Evolutionary conservation across 2,329 filamentous ascomycete genomes (phyloP).

Genomic region (Monilinia laxa): DNA sequence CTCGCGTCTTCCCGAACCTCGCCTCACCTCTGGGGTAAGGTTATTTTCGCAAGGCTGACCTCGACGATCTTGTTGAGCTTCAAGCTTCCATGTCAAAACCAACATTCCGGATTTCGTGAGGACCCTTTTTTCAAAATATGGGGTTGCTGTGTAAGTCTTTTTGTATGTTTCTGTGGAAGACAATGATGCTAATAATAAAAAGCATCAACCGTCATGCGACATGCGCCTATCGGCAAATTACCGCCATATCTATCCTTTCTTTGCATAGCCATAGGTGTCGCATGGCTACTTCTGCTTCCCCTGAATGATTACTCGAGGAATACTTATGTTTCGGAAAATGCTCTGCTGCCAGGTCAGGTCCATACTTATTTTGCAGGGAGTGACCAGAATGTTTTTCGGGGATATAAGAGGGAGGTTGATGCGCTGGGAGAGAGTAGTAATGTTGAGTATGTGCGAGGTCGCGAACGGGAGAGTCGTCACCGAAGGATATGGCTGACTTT

Average conservation of each 20-base stretch:
- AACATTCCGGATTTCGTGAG: constrained; percentile 3
- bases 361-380: constrained; percentile 97
- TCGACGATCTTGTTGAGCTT: constrained; percentile 16
- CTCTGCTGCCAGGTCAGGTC: constrained; percentile 89
- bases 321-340: constrained; percentile 98
- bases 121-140: constrained; percentile 25
- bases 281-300: constrained; percentile 87
- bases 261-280: constrained; percentile 79
- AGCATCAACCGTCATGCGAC: constrained; percentile 66
- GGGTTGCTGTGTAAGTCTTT: constrained; percentile 34
- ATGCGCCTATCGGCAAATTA: constrained; percentile 78
- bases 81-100: constrained; percentile 1
- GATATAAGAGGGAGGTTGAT: constrained; percentile 82
- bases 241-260: constrained; percentile 85
- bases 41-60: constrained; percentile 14
- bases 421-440: constrained; percentile 55
- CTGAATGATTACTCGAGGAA: constrained; percentile 85
- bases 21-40: background rate
- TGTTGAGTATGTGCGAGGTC: constrained; percentile 47
- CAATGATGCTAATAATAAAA: constrained; percentile 26
- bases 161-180: background rate
- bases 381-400: constrained; percentile 91
- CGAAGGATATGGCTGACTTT: constrained; percentile 31
- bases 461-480: constrained; percentile 37
- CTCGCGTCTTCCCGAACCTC: constrained; percentile 18